Base-by-base conservation (phyloP, 148 eudicot genomes). In the Tetragonia tetragonoides region DNA sequence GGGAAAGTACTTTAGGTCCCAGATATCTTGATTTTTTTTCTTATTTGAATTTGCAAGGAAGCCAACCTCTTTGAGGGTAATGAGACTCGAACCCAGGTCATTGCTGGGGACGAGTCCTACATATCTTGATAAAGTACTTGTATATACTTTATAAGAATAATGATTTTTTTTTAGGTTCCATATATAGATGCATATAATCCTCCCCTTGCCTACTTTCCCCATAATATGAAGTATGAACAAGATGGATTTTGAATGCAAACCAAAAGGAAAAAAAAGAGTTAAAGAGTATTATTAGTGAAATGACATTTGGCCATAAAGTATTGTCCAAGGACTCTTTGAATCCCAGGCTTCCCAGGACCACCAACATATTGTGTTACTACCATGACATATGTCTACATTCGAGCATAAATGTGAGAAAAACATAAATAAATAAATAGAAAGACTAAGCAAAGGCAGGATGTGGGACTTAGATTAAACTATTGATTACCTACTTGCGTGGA, bases 401-500 rank as follows among this genome's bases (percentile, higher is more conserved):
- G 59, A 54, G 4, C 77, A 76, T 42, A 74, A 39, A 69, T 14
- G 40, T n/a, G 59, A 39, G 17, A 41, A 8, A 15, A 70, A 24
- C 65, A 49, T 49, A 64, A 73, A 44, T 60, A 64, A 73, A 44
- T 60, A 18, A 70, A 65, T 63, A 11, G 68, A 15, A 57, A 7
- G 62, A 20, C 4, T 11, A 57, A 16, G 5, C 3, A 1, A 20
- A n/a, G 5, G 17, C 28, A 60, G n/a, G 6, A 60, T 20, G 23
- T 4, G 23, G 23, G 28, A 60, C 64, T 49, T 49, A 60, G 28
- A 20, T 60, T 60, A 65, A 79, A 23, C 62, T 39, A 42, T 21
- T 66, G 61, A 16, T 37, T 86, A 90, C 97, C 94, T 77, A 63
- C 63, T 78, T 74, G 81, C 21, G 49, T 72, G 61, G 15, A 34